Conservation (phyloP, 352 stramenopile genomes). For the Phytophthora pluvialis region DNA sequence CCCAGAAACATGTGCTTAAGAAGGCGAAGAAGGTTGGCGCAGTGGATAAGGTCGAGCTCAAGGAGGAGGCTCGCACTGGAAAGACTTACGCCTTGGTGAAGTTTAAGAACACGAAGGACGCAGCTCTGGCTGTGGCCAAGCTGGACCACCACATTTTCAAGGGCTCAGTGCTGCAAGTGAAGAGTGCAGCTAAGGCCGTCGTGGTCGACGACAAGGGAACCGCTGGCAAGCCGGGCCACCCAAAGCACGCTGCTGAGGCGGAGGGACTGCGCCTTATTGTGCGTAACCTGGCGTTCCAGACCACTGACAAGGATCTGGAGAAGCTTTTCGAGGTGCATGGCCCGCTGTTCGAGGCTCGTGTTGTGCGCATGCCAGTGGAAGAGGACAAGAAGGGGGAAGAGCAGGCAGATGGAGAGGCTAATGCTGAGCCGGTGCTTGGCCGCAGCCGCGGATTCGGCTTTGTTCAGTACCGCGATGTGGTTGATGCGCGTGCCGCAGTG, state of each 20-base stretch:
- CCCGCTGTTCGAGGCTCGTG: conserved; percentile 67
- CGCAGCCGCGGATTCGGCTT: conserved; percentile 86
- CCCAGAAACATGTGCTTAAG: conserved; percentile 82
- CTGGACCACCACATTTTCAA: conserved; percentile 89
- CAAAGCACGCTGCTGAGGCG: conserved; percentile 40
- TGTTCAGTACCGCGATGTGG: conserved; percentile 77
- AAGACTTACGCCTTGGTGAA: conserved; percentile 73
- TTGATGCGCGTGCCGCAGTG: conserved; percentile 67
- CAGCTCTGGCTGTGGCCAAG: conserved; percentile 62
- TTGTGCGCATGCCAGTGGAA: conserved; percentile 81
- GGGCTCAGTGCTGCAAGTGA: conserved; percentile 70
- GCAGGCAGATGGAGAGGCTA: conserved; percentile 21
- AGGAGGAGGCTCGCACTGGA: conserved; percentile 58
- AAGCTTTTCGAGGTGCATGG: conserved; percentile 75
- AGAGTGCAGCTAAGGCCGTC: conserved; percentile 43
- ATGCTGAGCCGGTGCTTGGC: conserved; percentile 41
- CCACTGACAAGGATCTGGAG: conserved; percentile 72
- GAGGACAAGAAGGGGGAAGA: conserved; percentile 39
- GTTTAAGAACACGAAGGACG: conserved; percentile 64
- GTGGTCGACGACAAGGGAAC: conserved; percentile 33
- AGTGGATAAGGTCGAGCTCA: conserved; percentile 63
- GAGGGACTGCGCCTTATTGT: conserved; percentile 83
- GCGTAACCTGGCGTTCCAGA: conserved; percentile 86
- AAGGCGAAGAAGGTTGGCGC: conserved; percentile 78
- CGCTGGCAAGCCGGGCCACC: conserved; percentile 29